Evolutionary conservation across 2,329 filamentous ascomycete species (phyloP).

Genomic region (Monosporascus sp.): DNA sequence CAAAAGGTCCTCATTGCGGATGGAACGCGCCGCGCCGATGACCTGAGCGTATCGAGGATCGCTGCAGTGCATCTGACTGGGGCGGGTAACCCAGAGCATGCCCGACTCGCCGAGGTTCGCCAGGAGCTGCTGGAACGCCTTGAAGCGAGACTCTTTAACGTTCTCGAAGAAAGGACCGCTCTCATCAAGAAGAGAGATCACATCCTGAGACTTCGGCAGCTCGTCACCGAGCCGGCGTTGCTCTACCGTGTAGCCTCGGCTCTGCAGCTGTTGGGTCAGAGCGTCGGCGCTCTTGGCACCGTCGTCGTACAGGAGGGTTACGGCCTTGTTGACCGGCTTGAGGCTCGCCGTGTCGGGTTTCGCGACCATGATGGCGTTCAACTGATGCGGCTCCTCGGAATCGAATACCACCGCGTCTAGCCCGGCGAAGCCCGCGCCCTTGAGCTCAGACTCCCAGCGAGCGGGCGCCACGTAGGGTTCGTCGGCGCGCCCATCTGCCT

Average conservation of each 20-base stretch:
- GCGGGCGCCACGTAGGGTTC: constrained; percentile 21
- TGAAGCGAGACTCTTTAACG: constrained; percentile 11
- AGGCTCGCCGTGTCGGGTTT: not conserved
- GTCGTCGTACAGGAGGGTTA: constrained; percentile 5
- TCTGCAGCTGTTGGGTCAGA: constrained; percentile 6
- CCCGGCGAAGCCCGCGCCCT: constrained; percentile 18
- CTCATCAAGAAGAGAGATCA: constrained; percentile 21
- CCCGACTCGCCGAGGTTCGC: constrained; percentile 4
- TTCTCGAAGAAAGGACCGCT: constrained; percentile 19
- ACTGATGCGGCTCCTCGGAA: constrained; percentile 1
- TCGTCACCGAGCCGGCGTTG: constrained; percentile 10
- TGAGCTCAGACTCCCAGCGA: constrained; percentile 23
- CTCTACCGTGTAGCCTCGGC: constrained; percentile 11
- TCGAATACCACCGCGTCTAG: constrained; percentile 11
- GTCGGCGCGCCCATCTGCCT: constrained; percentile 17
- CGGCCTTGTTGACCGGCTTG: not conserved
- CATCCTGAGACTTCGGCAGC: constrained; percentile 13
- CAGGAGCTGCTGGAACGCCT: constrained; percentile 7
- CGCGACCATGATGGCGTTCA: constrained; percentile 11
- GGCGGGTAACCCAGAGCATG: constrained; percentile 29
- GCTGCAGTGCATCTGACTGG: constrained; percentile 18
- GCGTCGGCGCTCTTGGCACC: not conserved
- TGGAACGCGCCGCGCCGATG: constrained; percentile 24
- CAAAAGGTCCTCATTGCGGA: constrained; percentile 24
- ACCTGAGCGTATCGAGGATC: constrained; percentile 23